Conservation (phyloP, 192 early-diverging fungal species). For the Kickxella alabastrina region DNA sequence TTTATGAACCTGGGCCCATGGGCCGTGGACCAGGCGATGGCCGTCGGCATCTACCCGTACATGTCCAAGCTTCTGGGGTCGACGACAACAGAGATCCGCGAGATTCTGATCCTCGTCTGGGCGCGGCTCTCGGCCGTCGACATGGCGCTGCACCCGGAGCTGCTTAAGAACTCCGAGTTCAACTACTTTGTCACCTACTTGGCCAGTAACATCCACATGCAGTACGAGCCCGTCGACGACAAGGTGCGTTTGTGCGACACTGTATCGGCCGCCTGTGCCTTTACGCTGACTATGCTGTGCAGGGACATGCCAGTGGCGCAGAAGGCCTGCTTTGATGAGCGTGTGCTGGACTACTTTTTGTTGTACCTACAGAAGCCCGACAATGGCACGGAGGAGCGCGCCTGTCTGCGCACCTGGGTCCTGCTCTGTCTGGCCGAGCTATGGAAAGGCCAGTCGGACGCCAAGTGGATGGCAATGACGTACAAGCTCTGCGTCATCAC, state of each 20-base stretch:
- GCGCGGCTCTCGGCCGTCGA: conserved; percentile 94
- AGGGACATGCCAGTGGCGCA: conserved; percentile 79
- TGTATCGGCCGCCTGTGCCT: conserved; percentile 64
- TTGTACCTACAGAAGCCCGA: conserved; percentile 49
- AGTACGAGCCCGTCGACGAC: conserved; percentile 45
- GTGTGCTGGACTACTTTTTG: conserved; percentile 50
- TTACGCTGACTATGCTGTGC: conserved; percentile 92
- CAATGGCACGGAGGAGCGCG: conserved; percentile 45
- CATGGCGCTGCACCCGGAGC: conserved; percentile 78
- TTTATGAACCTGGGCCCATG: conserved; percentile 91
- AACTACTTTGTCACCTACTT: conserved; percentile 91
- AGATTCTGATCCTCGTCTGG: conserved; percentile 96
- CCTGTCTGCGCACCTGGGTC: conserved; percentile 78
- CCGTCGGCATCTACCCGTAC: conserved; percentile 96
- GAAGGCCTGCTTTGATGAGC: conserved; percentile 66
- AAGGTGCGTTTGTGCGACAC: conserved; percentile 46
- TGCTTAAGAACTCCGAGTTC: conserved; percentile 88
- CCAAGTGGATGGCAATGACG: conserved; percentile 54
- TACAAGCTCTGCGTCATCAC: conserved; percentile 68
- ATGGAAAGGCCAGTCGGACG: conserved; percentile 71
- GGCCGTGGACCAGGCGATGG: conserved; percentile 89
- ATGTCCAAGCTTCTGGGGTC: conserved; percentile 91
- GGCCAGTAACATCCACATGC: conserved; percentile 62
- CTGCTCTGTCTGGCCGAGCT: conserved; percentile 82
- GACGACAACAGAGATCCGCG: conserved; percentile 88